These are phyloP conservation scores for Neonothopanus nambi DNA, from an alignment of 1,284 basidiomycete genomes.

Conservation along the genomic window DNA sequence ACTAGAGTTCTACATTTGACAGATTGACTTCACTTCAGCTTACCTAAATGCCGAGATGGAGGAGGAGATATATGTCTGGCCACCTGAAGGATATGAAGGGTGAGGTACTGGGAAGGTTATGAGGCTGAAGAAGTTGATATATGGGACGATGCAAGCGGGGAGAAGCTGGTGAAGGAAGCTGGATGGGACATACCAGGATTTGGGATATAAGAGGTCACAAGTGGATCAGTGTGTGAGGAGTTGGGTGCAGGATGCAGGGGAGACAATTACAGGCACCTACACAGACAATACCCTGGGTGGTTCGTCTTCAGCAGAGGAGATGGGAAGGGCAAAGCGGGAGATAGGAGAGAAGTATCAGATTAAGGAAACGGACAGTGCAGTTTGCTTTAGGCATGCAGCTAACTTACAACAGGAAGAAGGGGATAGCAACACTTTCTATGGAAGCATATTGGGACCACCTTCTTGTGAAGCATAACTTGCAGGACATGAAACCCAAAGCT, in stretches of 20 bases:
- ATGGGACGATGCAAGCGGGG: slow-evolving; percentile 30
- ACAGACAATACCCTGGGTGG: slow-evolving; percentile 21
- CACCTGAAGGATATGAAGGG: slow-evolving; percentile 18
- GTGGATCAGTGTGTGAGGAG: slow-evolving; percentile 20
- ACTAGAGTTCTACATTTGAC: background rate
- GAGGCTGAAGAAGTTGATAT: slow-evolving; percentile 23
- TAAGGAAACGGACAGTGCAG: slow-evolving; percentile 19
- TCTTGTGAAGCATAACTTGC: slow-evolving; percentile 23
- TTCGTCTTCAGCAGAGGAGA: slow-evolving; percentile 17
- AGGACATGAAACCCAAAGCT: slow-evolving; percentile 18
- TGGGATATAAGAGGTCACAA: slow-evolving; percentile 19
- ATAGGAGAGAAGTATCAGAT: slow-evolving; percentile 12
- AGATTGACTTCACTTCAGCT: slow-evolving; percentile 4
- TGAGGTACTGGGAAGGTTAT: slow-evolving; percentile 18
- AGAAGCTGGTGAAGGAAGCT: slow-evolving; percentile 26
- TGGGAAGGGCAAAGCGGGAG: slow-evolving; percentile 11
- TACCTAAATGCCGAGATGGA: slow-evolving; percentile 1
- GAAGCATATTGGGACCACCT: slow-evolving; percentile 25
- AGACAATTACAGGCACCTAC: slow-evolving; percentile 24
- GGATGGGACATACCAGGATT: slow-evolving; percentile 6
- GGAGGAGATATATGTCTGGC: slow-evolving; percentile 2
- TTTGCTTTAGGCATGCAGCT: slow-evolving; percentile 21
- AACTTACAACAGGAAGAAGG: slow-evolving; percentile 13
- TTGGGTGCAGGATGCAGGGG: slow-evolving; percentile 10
- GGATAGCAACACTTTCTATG: slow-evolving; percentile 19